Evolutionary conservation across 2,329 filamentous ascomycete species (phyloP).

Genomic region (Alternaria triticina): DNA sequence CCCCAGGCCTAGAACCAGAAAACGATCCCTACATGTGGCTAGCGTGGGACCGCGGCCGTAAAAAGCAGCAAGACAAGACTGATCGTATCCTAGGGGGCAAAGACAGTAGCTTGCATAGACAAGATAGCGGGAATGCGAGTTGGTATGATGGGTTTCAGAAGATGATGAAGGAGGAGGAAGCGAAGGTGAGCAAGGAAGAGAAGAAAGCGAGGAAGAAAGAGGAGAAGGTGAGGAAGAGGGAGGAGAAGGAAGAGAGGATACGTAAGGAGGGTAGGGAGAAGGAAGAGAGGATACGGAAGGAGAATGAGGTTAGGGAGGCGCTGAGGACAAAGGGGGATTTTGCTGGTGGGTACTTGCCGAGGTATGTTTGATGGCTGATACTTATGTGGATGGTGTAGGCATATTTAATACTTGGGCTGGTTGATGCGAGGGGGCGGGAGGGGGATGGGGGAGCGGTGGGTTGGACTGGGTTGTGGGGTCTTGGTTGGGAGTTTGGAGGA

Average conservation of each 20-base stretch:
- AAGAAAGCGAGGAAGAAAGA: not conserved
- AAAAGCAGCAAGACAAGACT: not conserved
- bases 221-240: not conserved
- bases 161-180: constrained; percentile 2
- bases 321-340: not conserved
- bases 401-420: not conserved
- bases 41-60: not conserved
- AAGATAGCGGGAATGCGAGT: not conserved
- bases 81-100: not conserved
- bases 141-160: not conserved
- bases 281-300: not conserved
- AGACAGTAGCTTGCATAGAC: not conserved
- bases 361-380: not conserved
- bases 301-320: not conserved
- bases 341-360: not conserved
- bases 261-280: not conserved
- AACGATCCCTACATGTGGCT: constrained; percentile 7
- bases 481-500: not conserved
- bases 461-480: not conserved
- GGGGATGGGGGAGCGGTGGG: not conserved
- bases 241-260: not conserved
- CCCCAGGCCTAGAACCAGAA: not conserved
- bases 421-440: not conserved
- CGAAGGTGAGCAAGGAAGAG: not conserved
- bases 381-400: not conserved